A percentile compares a stretch with the other conserved stretches of the same genome.
Evolutionary conservation across 2,329 filamentous ascomycete species (phyloP).

Genomic region (Helotiales sp.): DNA sequence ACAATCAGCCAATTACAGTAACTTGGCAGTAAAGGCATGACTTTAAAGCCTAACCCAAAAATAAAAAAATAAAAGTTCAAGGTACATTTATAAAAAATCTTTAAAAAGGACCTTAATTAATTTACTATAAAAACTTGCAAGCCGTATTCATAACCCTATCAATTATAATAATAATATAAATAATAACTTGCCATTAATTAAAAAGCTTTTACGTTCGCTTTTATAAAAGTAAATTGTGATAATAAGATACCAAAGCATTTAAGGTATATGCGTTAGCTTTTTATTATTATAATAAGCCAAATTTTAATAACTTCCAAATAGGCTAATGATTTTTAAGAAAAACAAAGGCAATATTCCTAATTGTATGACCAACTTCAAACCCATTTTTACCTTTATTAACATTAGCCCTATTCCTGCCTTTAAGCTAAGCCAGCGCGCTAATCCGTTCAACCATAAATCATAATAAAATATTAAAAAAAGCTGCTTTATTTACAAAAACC

Average conservation of each 20-base stretch:
- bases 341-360: too few relatives aligned
- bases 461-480: conserved; percentile 17
- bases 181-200: conserved; percentile 4
- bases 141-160: neutral
- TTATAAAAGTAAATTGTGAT: neutral
- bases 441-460: conserved; percentile 1
- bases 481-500: conserved; percentile 7
- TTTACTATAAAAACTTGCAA: conserved; percentile 2
- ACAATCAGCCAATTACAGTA: too few relatives aligned
- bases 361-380: too few relatives aligned
- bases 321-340: too few relatives aligned
- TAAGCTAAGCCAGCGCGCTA: too few relatives aligned
- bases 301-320: too few relatives aligned
- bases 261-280: too few relatives aligned
- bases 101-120: neutral
- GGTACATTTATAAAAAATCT: neutral
- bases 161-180: conserved; percentile 1
- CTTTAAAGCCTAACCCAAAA: too few relatives aligned
- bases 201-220: conserved; percentile 3
- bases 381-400: too few relatives aligned
- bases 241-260: neutral
- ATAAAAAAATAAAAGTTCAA: neutral
- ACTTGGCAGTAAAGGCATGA: too few relatives aligned
- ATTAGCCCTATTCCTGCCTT: too few relatives aligned
- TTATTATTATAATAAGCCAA: too few relatives aligned